These are phyloP conservation scores for Torulaspora delbrueckii DNA, from an alignment of 805 yeast genomes.

Conservation along the genomic window DNA sequence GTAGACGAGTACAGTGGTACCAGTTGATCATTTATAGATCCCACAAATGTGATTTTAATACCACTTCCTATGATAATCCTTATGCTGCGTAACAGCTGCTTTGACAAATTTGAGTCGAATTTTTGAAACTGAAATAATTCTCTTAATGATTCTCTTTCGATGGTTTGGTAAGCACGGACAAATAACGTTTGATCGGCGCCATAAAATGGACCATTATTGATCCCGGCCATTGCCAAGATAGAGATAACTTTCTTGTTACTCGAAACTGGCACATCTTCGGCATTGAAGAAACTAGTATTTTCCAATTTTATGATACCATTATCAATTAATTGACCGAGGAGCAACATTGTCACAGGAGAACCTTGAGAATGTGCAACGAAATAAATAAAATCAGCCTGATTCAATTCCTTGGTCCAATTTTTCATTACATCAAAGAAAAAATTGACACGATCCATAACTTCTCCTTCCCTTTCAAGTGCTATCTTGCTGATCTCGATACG, in stretches of 20 bases:
- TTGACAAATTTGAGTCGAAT: slow-evolving; percentile 64
- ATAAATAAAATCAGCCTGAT: slow-evolving; percentile 78
- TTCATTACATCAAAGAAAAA: slow-evolving; percentile 67
- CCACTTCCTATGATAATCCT: slow-evolving; percentile 60
- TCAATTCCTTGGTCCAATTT: slow-evolving; percentile 52
- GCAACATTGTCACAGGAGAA: slow-evolving; percentile 79
- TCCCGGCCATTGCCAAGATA: slow-evolving; percentile 90
- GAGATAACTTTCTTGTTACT: slow-evolving; percentile 49
- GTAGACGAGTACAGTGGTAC: slow-evolving; percentile 89
- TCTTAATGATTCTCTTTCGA: slow-evolving; percentile 79
- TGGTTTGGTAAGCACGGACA: slow-evolving; percentile 82
- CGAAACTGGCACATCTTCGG: slow-evolving; percentile 11
- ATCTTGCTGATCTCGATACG: slow-evolving; percentile 71
- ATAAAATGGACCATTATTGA: slow-evolving; percentile 88
- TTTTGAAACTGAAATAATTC: slow-evolving; percentile 88
- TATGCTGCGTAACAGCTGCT: slow-evolving; percentile 63
- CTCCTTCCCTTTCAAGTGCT: slow-evolving; percentile 92
- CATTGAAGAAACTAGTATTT: slow-evolving; percentile 23
- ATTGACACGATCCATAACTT: slow-evolving; percentile 77
- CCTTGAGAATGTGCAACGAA: slow-evolving; percentile 97
- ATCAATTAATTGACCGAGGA: slow-evolving; percentile 68
- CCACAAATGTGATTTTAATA: slow-evolving; percentile 75
- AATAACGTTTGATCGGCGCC: slow-evolving; percentile 84
- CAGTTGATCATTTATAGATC: slow-evolving; percentile 88
- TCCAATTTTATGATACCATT: slow-evolving; percentile 44